Base-by-base conservation (phyloP, 2,329 filamentous ascomycete genomes). In the Alternaria angustiovoidea region DNA sequence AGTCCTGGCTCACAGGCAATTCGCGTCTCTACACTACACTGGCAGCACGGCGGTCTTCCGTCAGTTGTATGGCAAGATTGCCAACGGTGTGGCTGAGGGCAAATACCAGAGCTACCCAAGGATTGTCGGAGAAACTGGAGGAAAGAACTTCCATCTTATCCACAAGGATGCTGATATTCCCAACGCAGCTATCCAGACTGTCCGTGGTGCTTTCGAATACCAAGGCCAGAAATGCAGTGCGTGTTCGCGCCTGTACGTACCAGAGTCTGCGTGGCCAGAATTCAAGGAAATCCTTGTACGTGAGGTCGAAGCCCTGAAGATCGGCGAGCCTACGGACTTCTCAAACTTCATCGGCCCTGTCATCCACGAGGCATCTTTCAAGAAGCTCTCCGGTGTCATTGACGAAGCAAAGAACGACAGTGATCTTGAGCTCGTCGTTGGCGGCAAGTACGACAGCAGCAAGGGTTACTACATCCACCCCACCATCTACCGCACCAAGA, bases 21-120 rank as follows among this genome's bases (percentile, higher is more conserved):
- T 98, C 71, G 90, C 94, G 8, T 91, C 92, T n/a, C 87, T 98
- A 22, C 93, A 97, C 83, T 98, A 94, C 84, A 98, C 94, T 1
- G 94, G 94, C 62, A 95, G 91, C 82, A 97, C 94, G 0, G 88
- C 89, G 51, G 92, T 98, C 30, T 97, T 98, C 88, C 90, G 93
- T 63, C 88, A 89, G 74, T 84, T 98, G 12, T 97, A 96, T 78
- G 92, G 92, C 18, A 87, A 92, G 78, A 97, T 97, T 71, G 92
- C 92, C 11, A 84, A 86, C 65, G 92, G 91, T 41, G 89, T 96
- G 20, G 91, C 91, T 5, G 88, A 93, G 73, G 92, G 91, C 64
- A 90, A 88, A 61, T 98, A 96, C 82, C 84, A 85, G 64, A 89
- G 90, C 70, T 98, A 97, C 80, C 93, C 93, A 46, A 89, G 93